Conservation (phyloP, 75 land plant genomes). For the Selaginella tamariscina region DNA sequence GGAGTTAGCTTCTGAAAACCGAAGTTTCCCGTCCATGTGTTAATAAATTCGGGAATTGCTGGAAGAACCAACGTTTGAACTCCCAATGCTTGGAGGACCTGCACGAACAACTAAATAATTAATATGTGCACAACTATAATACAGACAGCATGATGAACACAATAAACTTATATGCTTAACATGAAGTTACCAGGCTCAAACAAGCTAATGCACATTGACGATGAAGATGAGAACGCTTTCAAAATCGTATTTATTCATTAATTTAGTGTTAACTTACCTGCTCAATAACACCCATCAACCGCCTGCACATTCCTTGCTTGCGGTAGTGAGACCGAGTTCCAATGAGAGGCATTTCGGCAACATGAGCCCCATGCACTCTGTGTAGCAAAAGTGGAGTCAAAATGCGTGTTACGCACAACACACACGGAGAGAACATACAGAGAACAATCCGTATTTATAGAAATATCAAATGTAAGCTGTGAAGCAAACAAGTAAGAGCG, state of each 20-base stretch:
- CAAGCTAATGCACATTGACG: background rate
- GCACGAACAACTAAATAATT: background rate
- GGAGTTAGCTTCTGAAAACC: conserved; percentile 46
- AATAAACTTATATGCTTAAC: too few relatives aligned
- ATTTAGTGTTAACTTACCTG: too few relatives aligned
- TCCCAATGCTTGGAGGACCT: conserved; percentile 43
- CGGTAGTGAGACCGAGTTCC: conserved; percentile 66
- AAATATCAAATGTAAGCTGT: background rate
- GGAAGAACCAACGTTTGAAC: conserved; percentile 62
- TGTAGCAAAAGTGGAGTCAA: background rate
- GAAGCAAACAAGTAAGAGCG: background rate
- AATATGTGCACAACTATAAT: too few relatives aligned
- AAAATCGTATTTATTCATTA: too few relatives aligned
- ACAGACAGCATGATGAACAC: too few relatives aligned
- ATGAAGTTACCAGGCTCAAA: too few relatives aligned
- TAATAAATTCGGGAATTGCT: conserved; percentile 56
- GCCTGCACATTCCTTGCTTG: conserved; percentile 75
- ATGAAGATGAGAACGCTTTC: too few relatives aligned
- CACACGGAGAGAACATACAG: too few relatives aligned
- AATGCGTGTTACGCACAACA: too few relatives aligned
- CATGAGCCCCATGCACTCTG: conserved; percentile 53
- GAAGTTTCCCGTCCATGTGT: conserved; percentile 61
- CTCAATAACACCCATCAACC: conserved; percentile 57
- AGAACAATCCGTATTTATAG: too few relatives aligned
- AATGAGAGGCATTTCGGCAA: conserved; percentile 83